Evolutionary conservation across 164 flowering plant species (phyloP), one percentile per base, ranked within the genome.

Genomic region (Cinnamomum chago): DNA sequence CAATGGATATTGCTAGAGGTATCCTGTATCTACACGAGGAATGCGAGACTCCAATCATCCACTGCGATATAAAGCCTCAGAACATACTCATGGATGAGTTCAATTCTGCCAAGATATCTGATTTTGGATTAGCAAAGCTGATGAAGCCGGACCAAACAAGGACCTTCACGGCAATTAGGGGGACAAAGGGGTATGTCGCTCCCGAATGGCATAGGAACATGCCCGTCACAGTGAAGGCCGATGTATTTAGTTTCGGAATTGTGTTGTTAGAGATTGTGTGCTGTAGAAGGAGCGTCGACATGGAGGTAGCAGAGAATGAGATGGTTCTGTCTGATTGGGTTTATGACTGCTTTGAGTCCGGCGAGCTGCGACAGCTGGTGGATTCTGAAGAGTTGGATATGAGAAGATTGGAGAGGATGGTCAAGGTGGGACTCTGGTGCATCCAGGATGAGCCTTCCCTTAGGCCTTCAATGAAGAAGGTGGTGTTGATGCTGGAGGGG

Each of bases 21-120:
- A 30, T 30, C 33, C 33, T 30, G 5, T 30, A 30, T 30, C 33
- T 30, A 12, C 81, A 79, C 20, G 76, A 79, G 27, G 79, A 76
- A 11, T 79, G 81, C 71, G 25, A 70, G 66, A 72, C 50, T 11
- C 79, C 62, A 4, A 76, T 79, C 68, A 79, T 79, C 50, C 81
- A 79, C 47, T 79, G 81, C 1, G 81, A 79, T n/a, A 58, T 79
- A 23, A 79, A 79, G 76, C 81, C 81, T 35, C 76, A 79, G 9
- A 79, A 79, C 67, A 76, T 79, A 76, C 79, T 75, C 17, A 33
- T 79, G 12, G 76, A 79, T 25, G 76, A 73, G 2, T 22, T 15
- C 28, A 69, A 62, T 11, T 25, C 15, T 0, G 73, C 76, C 3
- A 73, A 55, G 33, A 79, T 79, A 18, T 72, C 79, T 40, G 82